Evolutionary conservation across 148 eudicot genomes (phyloP), one percentile per base, ranked within the genome.

Genomic region (Mesembryanthemum crystallinum): DNA sequence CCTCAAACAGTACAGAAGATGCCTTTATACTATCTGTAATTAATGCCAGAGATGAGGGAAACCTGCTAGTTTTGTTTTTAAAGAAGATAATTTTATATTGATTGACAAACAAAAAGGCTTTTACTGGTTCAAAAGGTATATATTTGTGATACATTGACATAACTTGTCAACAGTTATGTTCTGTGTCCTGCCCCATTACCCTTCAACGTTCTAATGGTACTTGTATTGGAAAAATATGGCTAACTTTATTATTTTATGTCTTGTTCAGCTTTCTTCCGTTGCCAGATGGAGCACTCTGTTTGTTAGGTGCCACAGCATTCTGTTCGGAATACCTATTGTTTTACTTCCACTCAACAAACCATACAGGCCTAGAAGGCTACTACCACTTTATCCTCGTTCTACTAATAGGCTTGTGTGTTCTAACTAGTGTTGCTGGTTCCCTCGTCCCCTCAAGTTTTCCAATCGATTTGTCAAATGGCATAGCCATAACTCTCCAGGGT

Each of bases 361-460:
- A 92, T 79, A 84, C 82, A 70, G 97, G 98, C 72, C 93, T 94
- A 1, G 97, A 94, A 78, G 97, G 97, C 67, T 92, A 94, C 81
- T 92, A 92, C 83, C 98, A 94, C 83, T 86, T 85, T 18, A 77
- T 94, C 86, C 96, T 92, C 8, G 95, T 90, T 65, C 87, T 94
- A 37, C 87, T 92, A 1, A 84, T 94, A 42, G 91, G 84, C 80
- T 73, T 90, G 17, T 90, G 98, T 78, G 81, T 94, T 52, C 15
- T 85, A 37, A 80, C 92, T 2, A 80, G 81, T 49, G 69, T 94
- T 29, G 83, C 83, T 12, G 93, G 92, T 61, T 85, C 98, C 9
- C 85, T 94, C 33, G 45, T 84, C 73, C 97, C 97, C 0, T 84
- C 90, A 37, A 92, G 90, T 83, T 94, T 94, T 77, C 90, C 93